Conservation (phyloP, 202 grass and related monocot genomes). For the Zoysia matrella region DNA sequence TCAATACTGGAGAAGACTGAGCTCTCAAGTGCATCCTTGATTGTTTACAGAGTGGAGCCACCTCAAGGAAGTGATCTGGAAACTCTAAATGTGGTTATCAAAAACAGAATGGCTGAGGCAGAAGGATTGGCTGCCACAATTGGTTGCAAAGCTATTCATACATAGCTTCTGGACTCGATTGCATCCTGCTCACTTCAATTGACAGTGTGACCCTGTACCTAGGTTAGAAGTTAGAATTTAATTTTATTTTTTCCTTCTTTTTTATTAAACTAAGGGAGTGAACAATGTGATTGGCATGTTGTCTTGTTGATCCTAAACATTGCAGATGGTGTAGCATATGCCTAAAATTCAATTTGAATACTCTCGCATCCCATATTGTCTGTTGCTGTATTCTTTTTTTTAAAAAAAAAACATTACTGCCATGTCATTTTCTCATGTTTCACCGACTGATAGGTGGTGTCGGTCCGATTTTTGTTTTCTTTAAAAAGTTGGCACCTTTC, state of each 20-base stretch:
- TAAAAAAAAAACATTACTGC: no score
- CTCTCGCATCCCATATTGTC: neutral
- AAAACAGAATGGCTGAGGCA: slow-evolving; percentile 70
- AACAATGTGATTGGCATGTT: slow-evolving; percentile 1
- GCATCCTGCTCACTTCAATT: slow-evolving; percentile 71
- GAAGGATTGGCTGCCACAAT: slow-evolving; percentile 56
- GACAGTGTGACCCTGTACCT: slow-evolving; percentile 26
- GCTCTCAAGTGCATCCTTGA: slow-evolving; percentile 56
- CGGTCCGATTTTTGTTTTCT: neutral
- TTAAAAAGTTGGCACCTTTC: neutral
- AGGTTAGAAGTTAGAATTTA: slow-evolving; percentile 23
- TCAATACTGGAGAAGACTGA: slow-evolving; percentile 49
- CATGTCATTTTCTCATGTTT: neutral
- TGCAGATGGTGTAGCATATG: slow-evolving; percentile 32
- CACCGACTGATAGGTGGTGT: neutral
- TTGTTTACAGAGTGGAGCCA: slow-evolving; percentile 79
- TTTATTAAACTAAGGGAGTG: neutral
- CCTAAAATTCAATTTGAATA: slow-evolving; percentile 8
- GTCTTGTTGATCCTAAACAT: slow-evolving; percentile 23
- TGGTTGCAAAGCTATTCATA: slow-evolving; percentile 64
- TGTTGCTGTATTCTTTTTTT: neutral
- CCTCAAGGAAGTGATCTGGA: slow-evolving; percentile 52
- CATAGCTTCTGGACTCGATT: slow-evolving; percentile 88
- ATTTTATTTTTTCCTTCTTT: neutral
- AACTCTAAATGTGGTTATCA: slow-evolving; percentile 51